Evolutionary conservation across 352 stramenopile genomes (phyloP).

Genomic region (Pythium dissimile): DNA sequence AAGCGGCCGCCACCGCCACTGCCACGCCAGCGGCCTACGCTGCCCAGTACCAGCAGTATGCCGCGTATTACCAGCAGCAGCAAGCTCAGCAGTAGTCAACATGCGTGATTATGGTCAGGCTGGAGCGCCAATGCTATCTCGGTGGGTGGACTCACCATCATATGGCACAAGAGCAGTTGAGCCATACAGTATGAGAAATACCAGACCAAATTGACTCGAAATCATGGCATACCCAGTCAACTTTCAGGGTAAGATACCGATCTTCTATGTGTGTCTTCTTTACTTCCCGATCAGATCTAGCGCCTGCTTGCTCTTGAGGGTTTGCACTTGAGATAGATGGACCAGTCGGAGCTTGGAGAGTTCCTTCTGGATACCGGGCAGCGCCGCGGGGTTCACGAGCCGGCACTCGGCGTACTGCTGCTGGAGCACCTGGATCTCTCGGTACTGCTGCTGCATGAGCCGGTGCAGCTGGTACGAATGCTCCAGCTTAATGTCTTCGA

Average conservation of each 20-base stretch:
- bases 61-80: slow-evolving; percentile 67
- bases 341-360: slow-evolving; percentile 81
- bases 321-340: slow-evolving; percentile 81
- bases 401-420: slow-evolving; percentile 81
- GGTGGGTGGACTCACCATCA: too few relatives aligned
- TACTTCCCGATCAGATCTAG: slow-evolving; percentile 70
- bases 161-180: too few relatives aligned
- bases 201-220: too few relatives aligned
- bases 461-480: slow-evolving; percentile 84
- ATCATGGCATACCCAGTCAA: too few relatives aligned
- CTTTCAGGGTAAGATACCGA: too few relatives aligned
- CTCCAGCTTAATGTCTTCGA: slow-evolving; percentile 82
- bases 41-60: slow-evolving; percentile 62
- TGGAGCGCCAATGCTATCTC: too few relatives aligned
- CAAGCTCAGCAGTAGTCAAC: slow-evolving; percentile 8
- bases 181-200: too few relatives aligned
- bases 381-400: slow-evolving; percentile 61
- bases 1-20: slow-evolving; percentile 4
- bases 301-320: slow-evolving; percentile 83
- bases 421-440: slow-evolving; percentile 83
- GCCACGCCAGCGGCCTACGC: slow-evolving; percentile 34
- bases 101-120: too few relatives aligned
- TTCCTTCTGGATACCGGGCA: slow-evolving; percentile 80
- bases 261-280: slow-evolving; percentile 3
- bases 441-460: slow-evolving; percentile 86